phyloP scores from a whole-genome alignment of 2,329 filamentous ascomycete genomes.

The Thermomyces lanuginosus region DNA sequence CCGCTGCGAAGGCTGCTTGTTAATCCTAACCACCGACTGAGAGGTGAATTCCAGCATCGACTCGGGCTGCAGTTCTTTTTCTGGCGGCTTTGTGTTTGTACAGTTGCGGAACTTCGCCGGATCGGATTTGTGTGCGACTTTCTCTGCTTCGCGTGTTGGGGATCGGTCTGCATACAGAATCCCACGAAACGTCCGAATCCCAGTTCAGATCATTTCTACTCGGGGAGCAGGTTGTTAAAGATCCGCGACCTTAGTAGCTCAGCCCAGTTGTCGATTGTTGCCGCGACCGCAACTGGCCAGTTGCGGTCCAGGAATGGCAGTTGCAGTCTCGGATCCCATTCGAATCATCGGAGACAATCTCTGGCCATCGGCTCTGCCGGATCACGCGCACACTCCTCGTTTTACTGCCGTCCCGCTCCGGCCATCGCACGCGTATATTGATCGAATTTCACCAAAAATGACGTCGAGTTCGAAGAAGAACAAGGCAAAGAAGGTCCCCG shows the following conservation, averaged over 20 bases:
- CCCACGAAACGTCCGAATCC: too few species aligned
- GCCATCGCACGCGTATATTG: conserved; percentile 20
- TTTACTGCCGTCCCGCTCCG: conserved; percentile 27
- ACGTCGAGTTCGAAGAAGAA: conserved; percentile 52
- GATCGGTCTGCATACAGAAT: too few species aligned
- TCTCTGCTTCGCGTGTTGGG: too few species aligned
- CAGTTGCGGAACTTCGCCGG: too few species aligned
- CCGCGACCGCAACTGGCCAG: conserved; percentile 6
- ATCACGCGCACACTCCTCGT: conserved; percentile 29
- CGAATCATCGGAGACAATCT: conserved; percentile 7
- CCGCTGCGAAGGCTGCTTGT: too few species aligned
- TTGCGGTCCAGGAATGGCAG: conserved; percentile 11
- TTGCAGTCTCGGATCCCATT: conserved; percentile 8
- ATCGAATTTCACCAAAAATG: conserved; percentile 13
- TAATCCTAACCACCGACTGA: too few species aligned
- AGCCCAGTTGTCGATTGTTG: conserved; percentile 9
- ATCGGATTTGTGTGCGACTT: too few species aligned
- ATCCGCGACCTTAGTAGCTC: conserved; percentile 51
- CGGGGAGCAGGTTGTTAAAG: too few species aligned
- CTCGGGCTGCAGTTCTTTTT: too few species aligned
- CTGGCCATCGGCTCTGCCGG: conserved; percentile 8
- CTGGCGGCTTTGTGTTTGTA: too few species aligned
- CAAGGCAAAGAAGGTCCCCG: conserved; percentile 69
- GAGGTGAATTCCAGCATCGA: too few species aligned
- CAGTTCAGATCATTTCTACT: too few species aligned